Conservation (phyloP, 1,139 yeast species). For the Debaryomycetaceae sp. region DNA sequence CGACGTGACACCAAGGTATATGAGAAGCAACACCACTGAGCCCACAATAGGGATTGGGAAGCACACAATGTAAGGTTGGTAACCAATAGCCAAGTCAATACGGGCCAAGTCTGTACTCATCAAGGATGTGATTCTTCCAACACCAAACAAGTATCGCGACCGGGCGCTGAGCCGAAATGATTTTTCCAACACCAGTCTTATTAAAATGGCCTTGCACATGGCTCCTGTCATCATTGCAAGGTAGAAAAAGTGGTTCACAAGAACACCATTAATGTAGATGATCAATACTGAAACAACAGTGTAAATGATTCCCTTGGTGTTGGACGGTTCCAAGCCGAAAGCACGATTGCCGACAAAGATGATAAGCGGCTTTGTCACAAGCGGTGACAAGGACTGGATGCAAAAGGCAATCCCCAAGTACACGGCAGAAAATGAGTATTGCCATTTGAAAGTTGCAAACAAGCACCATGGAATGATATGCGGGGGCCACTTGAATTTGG, state of each 20-base stretch:
- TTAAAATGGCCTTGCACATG: conserved; percentile 29
- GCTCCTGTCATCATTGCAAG: conserved; percentile 39
- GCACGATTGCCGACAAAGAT: conserved; percentile 29
- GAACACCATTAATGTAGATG: conserved; percentile 30
- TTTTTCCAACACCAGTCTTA: conserved; percentile 28
- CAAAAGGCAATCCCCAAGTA: conserved; percentile 28
- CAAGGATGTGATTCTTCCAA: conserved; percentile 32
- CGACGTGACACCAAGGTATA: conserved; percentile 29
- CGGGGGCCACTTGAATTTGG: conserved; percentile 26
- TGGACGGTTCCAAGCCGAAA: conserved; percentile 23
- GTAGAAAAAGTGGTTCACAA: conserved; percentile 34
- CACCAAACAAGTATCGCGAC: conserved; percentile 24
- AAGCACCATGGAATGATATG: conserved; percentile 25
- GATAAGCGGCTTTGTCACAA: conserved; percentile 28
- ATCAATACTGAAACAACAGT: conserved; percentile 30
- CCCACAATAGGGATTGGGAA: conserved; percentile 36
- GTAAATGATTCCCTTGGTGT: conserved; percentile 30
- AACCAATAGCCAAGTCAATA: conserved; percentile 37
- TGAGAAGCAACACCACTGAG: conserved; percentile 24
- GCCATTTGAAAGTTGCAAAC: conserved; percentile 27
- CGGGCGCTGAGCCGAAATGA: conserved; percentile 27
- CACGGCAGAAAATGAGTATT: conserved; percentile 23
- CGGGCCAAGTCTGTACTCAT: conserved; percentile 36
- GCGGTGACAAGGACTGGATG: conserved; percentile 32
- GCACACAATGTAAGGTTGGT: conserved; percentile 34